Evolutionary conservation across 208 protist species (phyloP).

Genomic region (Crithidia expoeki): DNA sequence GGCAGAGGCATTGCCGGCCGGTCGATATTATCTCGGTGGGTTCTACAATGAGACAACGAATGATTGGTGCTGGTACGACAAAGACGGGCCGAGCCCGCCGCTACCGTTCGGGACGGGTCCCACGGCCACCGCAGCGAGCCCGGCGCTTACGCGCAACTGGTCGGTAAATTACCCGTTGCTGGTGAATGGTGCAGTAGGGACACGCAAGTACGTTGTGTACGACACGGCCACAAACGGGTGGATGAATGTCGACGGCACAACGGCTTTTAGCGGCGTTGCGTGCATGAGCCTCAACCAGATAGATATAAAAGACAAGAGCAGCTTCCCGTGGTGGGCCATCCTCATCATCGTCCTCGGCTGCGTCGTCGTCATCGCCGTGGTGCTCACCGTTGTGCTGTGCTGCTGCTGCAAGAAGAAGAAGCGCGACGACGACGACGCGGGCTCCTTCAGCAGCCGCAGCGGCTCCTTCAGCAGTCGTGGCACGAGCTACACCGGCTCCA

Average conservation of each 20-base stretch:
- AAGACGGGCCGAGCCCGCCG: too few relatives aligned
- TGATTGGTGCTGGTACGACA: too few relatives aligned
- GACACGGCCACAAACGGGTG: conserved; percentile 11
- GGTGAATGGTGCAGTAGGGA: neutral
- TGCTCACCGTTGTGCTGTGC: conserved; percentile 8
- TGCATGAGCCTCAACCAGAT: conserved; percentile 7
- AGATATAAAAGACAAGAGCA: neutral
- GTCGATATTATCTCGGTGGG: conserved; percentile 7
- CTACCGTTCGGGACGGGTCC: too few relatives aligned
- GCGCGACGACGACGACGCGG: conserved; percentile 18
- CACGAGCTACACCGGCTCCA: neutral
- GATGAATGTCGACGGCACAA: conserved; percentile 23
- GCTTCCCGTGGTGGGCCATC: conserved; percentile 18
- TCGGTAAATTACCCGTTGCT: too few relatives aligned
- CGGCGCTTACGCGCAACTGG: too few relatives aligned
- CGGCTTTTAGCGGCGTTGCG: conserved; percentile 19
- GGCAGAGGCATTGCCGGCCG: neutral
- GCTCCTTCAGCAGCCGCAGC: too few relatives aligned
- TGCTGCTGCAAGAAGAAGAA: conserved; percentile 24
- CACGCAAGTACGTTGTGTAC: conserved; percentile 22
- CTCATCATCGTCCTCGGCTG: conserved; percentile 19
- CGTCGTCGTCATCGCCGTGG: conserved; percentile 11
- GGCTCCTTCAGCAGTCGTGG: conserved; percentile 13
- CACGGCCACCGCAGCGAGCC: too few relatives aligned
- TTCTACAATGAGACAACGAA: too few relatives aligned